A percentile compares a stretch with the other conserved stretches of the same genome.
phyloP scores from a whole-genome alignment of 768 basidiomycete species.

The Podaxis mareebaensis region DNA sequence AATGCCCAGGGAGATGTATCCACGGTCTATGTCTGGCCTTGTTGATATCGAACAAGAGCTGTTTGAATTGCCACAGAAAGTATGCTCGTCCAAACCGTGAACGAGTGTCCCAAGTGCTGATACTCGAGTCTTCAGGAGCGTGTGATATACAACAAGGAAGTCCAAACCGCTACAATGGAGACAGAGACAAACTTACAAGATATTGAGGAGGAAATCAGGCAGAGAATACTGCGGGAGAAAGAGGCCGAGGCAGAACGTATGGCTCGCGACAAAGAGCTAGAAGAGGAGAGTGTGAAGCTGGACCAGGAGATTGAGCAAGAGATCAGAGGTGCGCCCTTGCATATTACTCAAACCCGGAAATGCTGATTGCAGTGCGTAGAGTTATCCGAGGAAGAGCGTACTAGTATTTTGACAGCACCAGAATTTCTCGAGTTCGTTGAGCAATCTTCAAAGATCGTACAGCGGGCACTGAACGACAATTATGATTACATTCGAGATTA shows the following conservation, averaged over 20 bases:
- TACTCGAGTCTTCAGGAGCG: constrained; percentile 52
- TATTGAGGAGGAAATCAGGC: constrained; percentile 74
- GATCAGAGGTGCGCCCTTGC: constrained; percentile 59
- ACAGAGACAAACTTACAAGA: constrained; percentile 43
- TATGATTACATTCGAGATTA: constrained; percentile 99
- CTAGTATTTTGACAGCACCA: constrained; percentile 79
- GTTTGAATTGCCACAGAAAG: constrained; percentile 88
- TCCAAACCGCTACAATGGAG: constrained; percentile 72
- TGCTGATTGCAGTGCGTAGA: constrained; percentile 45
- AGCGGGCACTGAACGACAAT: constrained; percentile 90
- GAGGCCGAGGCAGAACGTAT: constrained; percentile 62
- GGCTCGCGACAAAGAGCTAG: constrained; percentile 73
- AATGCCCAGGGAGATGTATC: constrained; percentile 53
- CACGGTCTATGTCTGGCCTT: constrained; percentile 72
- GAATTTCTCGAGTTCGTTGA: constrained; percentile 95
- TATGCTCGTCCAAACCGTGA: constrained; percentile 28
- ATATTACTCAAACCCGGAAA: not conserved
- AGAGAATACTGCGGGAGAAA: constrained; percentile 65
- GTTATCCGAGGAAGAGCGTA: constrained; percentile 82
- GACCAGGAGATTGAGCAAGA: constrained; percentile 88
- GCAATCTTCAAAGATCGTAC: constrained; percentile 91
- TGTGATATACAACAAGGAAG: constrained; percentile 82
- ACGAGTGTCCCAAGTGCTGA: not conserved
- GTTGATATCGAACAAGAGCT: constrained; percentile 89
- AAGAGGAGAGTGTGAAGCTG: constrained; percentile 80